Conservation (phyloP, 768 basidiomycete genomes). For the Pleurotus ostreatus region DNA sequence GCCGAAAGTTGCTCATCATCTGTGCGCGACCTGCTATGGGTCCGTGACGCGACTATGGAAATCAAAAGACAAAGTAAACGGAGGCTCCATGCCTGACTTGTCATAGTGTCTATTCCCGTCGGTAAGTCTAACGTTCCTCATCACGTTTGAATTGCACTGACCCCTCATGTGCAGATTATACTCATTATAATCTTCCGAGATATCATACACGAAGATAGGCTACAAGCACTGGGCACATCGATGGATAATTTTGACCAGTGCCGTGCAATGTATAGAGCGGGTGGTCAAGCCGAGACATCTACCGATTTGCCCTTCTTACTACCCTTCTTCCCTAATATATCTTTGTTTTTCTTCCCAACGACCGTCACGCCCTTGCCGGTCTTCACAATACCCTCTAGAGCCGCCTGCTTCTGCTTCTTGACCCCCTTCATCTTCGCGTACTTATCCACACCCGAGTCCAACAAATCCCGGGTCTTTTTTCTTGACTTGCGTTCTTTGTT, state of each 20-base stretch:
- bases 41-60: slow-evolving; percentile 68
- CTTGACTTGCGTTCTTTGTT: slow-evolving; percentile 67
- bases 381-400: slow-evolving; percentile 79
- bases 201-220: too few species aligned
- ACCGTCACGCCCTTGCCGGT: slow-evolving; percentile 84
- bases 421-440: slow-evolving; percentile 53
- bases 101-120: slow-evolving; percentile 17
- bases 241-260: too few species aligned
- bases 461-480: slow-evolving; percentile 60
- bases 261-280: background rate
- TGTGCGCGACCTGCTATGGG: slow-evolving; percentile 80
- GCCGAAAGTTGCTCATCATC: slow-evolving; percentile 84
- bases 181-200: too few species aligned
- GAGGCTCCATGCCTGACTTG: slow-evolving; percentile 30
- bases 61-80: slow-evolving; percentile 26
- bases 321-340: slow-evolving; percentile 28
- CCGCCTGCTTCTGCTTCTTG: slow-evolving; percentile 82
- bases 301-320: slow-evolving; percentile 23
- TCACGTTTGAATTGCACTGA: too few species aligned
- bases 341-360: slow-evolving; percentile 64
- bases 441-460: slow-evolving; percentile 65
- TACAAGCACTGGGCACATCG: too few species aligned
- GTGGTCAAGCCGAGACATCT: slow-evolving; percentile 1
- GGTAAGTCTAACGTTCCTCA: too few species aligned
- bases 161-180: too few species aligned